Base-by-base conservation (phyloP, 768 basidiomycete genomes). In the Lentinula aciculospora region DNA sequence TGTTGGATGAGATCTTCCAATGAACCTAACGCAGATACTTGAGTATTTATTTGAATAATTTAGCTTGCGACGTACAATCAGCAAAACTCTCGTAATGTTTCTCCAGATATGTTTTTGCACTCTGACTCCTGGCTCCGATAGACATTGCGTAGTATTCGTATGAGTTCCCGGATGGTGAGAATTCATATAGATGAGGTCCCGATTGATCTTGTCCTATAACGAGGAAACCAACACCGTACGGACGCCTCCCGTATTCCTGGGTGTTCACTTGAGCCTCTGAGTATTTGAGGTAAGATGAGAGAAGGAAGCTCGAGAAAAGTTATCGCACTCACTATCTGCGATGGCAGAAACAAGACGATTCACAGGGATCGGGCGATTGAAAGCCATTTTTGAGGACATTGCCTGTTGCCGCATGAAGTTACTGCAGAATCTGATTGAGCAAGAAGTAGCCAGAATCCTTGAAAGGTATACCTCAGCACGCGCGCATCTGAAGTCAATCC, bases 391-490 rank as follows among this genome's bases (percentile, higher is more conserved):
- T 12, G 89, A 92, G 31, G 84, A 84, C 88, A 98, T 94, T 49
- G 97, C 96, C 75, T 98, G 93, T 71, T 98, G 97, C 37, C 97
- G 84, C 97, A 99, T 98, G 71, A 96, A 98, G 76, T 99, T 98
- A 70, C 96, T 98, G 65, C 3, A 58, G 25, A 40, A 13, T 28
- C 37, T 31, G 29, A 13, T 19, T 45, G 40, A 54, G 49, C 9
- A 34, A 10, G 8, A 50, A 15, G 13, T 28, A 45, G 17, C 29
- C 48, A 2, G 1, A 7, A 37, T 13, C 7, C 3, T 36, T 21
- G 3, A 15, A 19, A 17, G 29, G 71, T 80, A 60, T 63, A 94
- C 95, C 93, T 96, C 65, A 99, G 73, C 1, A 98, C 97, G 70
- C 97, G 89, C 44, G 97, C 97, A 77, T 99, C 97, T 46, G 92